Percentiles rank a stretch among this genome's conserved stretches.
Evolutionary conservation across 2,329 filamentous ascomycete genomes (phyloP).

Genomic region (Emericellopsis cladophorae): DNA sequence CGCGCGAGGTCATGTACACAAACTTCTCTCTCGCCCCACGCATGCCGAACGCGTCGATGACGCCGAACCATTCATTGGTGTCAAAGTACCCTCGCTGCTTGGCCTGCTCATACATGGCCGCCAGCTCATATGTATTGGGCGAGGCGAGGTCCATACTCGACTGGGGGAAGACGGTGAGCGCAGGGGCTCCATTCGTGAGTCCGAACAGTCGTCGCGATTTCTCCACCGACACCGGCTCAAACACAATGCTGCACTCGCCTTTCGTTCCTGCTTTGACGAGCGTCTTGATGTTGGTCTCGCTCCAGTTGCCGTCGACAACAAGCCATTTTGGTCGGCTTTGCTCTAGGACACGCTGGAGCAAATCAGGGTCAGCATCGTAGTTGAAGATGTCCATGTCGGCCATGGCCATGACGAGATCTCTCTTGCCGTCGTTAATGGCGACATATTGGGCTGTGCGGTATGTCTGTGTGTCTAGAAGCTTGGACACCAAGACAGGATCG

Average conservation of each 20-base stretch:
- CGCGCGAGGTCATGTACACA: conserved; percentile 49
- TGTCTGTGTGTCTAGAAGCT: conserved; percentile 34
- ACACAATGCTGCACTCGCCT: conserved; percentile 50
- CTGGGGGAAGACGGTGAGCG: conserved; percentile 41
- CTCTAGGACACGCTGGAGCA: conserved; percentile 10
- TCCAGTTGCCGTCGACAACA: conserved; percentile 83
- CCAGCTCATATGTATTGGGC: conserved; percentile 74
- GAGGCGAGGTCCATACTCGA: conserved; percentile 62
- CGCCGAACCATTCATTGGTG: conserved; percentile 58
- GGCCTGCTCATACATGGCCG: conserved; percentile 64
- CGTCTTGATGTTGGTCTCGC: conserved; percentile 45
- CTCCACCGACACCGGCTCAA: conserved; percentile 77
- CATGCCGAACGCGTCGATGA: conserved; percentile 72
- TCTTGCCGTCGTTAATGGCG: conserved; percentile 72
- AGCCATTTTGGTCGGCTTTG: conserved; percentile 66
- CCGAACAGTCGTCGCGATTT: conserved; percentile 65
- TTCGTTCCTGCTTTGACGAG: conserved; percentile 54
- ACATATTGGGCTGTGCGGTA: conserved; percentile 81
- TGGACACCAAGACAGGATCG: conserved; percentile 48
- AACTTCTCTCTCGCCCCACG: conserved; percentile 62
- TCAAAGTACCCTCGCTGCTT: conserved; percentile 56
- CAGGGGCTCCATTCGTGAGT: conserved; percentile 19
- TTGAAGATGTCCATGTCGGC: conserved; percentile 85
- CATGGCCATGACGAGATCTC: conserved; percentile 83
- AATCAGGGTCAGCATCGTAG: conserved; percentile 32